These are phyloP conservation scores for Penicillium decumbens DNA, from an alignment of 2,329 filamentous ascomycete species.

Conservation along the genomic window DNA sequence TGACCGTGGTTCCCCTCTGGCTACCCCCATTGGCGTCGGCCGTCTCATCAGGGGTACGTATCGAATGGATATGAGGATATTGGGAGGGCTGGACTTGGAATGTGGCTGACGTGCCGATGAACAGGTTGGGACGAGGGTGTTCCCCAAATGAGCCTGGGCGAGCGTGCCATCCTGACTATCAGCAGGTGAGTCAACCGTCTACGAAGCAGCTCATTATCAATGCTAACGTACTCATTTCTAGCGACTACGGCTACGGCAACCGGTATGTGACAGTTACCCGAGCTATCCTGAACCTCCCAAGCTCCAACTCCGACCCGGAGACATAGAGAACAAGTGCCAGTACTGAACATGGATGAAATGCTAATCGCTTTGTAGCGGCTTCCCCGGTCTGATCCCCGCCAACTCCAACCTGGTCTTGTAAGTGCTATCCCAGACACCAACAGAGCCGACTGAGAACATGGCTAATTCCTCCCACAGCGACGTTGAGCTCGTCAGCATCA, in stretches of 20 bases:
- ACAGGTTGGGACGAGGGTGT: conserved; percentile 80
- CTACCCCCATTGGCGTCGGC: conserved; percentile 72
- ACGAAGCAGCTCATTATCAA: not conserved
- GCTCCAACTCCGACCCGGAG: not conserved
- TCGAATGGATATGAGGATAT: not conserved
- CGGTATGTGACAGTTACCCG: conserved; percentile 30
- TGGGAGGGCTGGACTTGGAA: not conserved
- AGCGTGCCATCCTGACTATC: conserved; percentile 83
- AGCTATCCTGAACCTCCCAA: not conserved
- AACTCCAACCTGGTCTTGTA: conserved; percentile 79
- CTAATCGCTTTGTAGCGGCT: conserved; percentile 54
- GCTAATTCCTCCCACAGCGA: conserved; percentile 48
- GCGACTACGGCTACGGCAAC: conserved; percentile 40
- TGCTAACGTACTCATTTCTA: conserved; percentile 15
- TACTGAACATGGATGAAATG: not conserved
- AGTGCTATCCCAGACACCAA: conserved; percentile 38
- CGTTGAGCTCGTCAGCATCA: conserved; percentile 63
- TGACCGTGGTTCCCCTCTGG: conserved; percentile 62
- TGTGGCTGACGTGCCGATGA: not conserved
- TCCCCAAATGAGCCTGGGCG: conserved; percentile 77
- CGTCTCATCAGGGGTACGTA: conserved; percentile 76
- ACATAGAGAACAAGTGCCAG: not conserved
- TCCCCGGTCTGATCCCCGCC: conserved; percentile 70
- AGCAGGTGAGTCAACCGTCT: conserved; percentile 54
- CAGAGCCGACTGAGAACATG: not conserved